phyloP scores from a whole-genome alignment of 1,139 yeast species.

The Tardiomyces depauwii region DNA sequence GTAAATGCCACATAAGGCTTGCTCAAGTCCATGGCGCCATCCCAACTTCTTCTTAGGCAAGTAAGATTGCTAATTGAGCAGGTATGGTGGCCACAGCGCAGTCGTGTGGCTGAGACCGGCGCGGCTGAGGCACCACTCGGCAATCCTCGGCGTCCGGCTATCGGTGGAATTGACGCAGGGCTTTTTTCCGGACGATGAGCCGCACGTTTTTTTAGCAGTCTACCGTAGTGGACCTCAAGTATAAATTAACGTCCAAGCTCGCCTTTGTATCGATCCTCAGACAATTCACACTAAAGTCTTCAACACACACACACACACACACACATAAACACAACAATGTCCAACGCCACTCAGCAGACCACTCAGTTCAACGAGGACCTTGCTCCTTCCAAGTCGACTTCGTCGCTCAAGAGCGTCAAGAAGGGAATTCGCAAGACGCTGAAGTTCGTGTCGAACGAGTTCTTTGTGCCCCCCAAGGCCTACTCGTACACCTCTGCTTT shows the following conservation, averaged over 20 bases:
- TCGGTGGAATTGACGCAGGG: background rate
- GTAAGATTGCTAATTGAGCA: no score
- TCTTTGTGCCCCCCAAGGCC: background rate
- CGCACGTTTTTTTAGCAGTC: background rate
- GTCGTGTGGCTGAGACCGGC: no score
- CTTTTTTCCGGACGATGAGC: background rate
- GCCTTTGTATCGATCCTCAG: background rate
- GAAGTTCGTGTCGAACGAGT: background rate
- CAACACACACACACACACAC: no score
- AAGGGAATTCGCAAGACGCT: background rate
- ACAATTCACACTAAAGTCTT: background rate
- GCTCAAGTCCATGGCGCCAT: no score
- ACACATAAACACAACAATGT: background rate
- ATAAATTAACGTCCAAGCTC: background rate
- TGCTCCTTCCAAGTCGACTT: background rate
- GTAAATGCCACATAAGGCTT: no score
- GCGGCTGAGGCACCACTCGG: background rate
- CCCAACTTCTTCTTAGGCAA: no score
- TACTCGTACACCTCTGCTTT: background rate
- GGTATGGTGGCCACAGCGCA: no score
- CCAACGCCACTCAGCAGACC: background rate
- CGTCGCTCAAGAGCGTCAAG: background rate
- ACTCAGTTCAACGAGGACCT: background rate
- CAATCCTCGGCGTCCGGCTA: background rate
- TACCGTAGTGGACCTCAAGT: background rate